A percentile compares a stretch with the other conserved stretches of the same genome.
phyloP scores from a whole-genome alignment of 768 basidiomycete species.

The Psilocybe tampanensis region DNA sequence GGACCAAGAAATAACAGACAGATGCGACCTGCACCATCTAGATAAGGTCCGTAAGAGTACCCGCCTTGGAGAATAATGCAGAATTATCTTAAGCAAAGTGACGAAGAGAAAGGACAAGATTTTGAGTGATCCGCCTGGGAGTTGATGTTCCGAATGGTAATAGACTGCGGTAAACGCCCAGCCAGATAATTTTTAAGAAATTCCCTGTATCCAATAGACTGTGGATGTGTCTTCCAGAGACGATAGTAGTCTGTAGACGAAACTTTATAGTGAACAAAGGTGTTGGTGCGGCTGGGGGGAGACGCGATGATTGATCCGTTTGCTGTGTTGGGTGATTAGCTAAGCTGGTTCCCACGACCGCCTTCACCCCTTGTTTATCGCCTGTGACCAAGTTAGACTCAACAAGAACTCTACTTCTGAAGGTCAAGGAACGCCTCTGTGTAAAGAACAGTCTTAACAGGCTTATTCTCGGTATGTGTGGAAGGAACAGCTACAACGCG shows the following conservation, averaged over 20 bases:
- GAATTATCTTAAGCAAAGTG: neutral
- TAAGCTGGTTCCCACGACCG: too few species aligned
- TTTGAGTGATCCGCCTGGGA: neutral
- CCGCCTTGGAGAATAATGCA: neutral
- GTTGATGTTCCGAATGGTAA: neutral
- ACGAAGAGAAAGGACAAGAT: neutral
- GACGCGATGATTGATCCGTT: too few species aligned
- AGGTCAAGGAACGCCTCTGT: too few species aligned
- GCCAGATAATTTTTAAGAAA: too few species aligned
- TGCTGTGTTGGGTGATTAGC: too few species aligned
- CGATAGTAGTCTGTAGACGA: neutral
- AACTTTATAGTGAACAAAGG: neutral
- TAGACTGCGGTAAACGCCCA: neutral
- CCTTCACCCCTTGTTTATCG: too few species aligned
- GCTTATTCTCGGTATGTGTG: too few species aligned
- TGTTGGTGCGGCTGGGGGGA: neutral
- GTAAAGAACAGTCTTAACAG: too few species aligned
- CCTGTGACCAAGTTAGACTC: too few species aligned
- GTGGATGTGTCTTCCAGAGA: neutral
- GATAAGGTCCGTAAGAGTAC: neutral
- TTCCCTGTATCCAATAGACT: neutral
- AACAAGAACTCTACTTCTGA: too few species aligned
- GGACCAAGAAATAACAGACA: neutral
- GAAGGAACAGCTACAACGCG: too few species aligned
- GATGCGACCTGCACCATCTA: neutral